Percentiles rank a stretch among this genome's conserved stretches.
Evolutionary conservation across 1,139 yeast genomes (phyloP).

Genomic region (Hanseniaspora gamundiae): DNA sequence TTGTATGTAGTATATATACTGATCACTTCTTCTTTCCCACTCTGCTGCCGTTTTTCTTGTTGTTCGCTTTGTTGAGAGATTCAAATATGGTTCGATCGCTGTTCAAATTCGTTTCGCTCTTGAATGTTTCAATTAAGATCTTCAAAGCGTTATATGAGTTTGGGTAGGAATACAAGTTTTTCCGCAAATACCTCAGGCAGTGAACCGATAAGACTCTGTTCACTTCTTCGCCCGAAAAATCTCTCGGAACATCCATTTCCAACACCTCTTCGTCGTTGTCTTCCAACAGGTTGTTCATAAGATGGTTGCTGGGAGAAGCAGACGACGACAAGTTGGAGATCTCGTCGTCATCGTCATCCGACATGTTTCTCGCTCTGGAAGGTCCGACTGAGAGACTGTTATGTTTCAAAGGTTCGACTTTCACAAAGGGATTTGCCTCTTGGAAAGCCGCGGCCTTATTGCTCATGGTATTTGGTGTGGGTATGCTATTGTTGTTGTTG

Average conservation of each 20-base stretch:
- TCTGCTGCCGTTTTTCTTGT: neutral
- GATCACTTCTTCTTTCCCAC: neutral
- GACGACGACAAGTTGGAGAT: neutral
- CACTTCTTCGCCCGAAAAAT: constrained; percentile 4
- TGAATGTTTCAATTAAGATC: constrained; percentile 3
- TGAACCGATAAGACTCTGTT: constrained; percentile 4
- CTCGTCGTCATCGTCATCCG: constrained; percentile 1
- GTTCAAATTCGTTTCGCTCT: neutral
- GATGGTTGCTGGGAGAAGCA: neutral
- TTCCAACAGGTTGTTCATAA: neutral
- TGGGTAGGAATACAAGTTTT: neutral
- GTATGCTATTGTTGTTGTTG: neutral
- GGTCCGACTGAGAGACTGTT: neutral
- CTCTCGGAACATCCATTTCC: constrained; percentile 6
- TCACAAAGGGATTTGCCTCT: constrained; percentile 2
- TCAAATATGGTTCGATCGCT: neutral
- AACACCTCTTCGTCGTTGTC: constrained; percentile 5
- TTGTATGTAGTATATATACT: neutral
- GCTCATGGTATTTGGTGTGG: neutral
- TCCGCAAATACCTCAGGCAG: constrained; percentile 2
- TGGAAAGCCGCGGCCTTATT: neutral
- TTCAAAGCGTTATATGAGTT: constrained; percentile 1
- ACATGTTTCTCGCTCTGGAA: neutral
- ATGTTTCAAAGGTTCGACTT: constrained; percentile 5
- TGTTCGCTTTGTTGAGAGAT: neutral